Base-by-base conservation (phyloP, 495 filamentous ascomycete genomes). In the Friedmanniomyces simplex region DNA sequence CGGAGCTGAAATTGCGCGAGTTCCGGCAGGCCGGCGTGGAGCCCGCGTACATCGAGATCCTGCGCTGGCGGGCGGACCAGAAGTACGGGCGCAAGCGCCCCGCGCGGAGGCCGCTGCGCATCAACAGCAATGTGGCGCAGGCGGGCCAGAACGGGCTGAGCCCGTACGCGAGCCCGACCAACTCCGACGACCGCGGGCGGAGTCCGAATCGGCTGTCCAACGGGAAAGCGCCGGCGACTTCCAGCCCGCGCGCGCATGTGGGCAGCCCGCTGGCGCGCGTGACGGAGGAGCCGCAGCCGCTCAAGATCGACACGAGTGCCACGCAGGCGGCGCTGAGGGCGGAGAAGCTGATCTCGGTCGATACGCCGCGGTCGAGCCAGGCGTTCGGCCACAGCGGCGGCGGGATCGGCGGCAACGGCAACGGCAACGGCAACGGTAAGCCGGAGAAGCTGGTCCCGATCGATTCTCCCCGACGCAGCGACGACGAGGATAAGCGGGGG, bases 1-100 rank as follows among this genome's bases (percentile, higher is more conserved):
- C 86, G 59, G 93, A 97, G 69, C 78, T 99, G 58, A 96, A 94
- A 70, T 75, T 97, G 55, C 81, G 83, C 58, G 90, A 96, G 69
- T 96, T 96, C 76, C 91, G 88, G 77, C 74, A 82, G 26, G 79
- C 84, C 53, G 87, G 83, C 50, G 87, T 95, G 42, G 91, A 99
- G 68, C 93, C 94, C n/a, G 77, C 82, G 16, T 99, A 97, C 69
- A 78, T 97, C 62, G 90, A 96, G 58, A 95, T 97, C 60, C 76
- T 99, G 62, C 79, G 93, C 49, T 96, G 94, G 86, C 81, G 93
- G 65, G 82, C 84, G 71, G 94, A 97, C 67, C 93, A 95, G 68
- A 96, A 93, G 72, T 88, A 88, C 67, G 93, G 93, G 32, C 83
- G 89, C 16, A 69, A 63, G 50, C 20, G 32, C 10, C 30, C 54